These are phyloP conservation scores for Magnolia sinica DNA, from an alignment of 164 flowering plant species.

Conservation along the genomic window DNA sequence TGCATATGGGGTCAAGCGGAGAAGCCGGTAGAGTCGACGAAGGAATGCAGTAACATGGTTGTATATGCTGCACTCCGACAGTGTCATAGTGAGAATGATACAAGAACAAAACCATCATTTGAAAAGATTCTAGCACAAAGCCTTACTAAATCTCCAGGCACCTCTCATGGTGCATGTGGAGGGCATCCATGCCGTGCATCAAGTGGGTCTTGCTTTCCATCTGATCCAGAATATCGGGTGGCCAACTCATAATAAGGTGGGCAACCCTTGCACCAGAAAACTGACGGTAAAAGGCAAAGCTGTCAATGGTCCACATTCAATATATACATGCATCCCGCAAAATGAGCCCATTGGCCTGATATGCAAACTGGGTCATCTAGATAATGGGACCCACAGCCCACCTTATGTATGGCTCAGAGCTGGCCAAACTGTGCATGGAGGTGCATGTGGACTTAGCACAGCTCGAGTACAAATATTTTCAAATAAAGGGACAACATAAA, in stretches of 20 bases:
- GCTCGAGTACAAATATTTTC: no score
- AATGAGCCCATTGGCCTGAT: no score
- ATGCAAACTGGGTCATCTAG: background rate
- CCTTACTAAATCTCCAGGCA: background rate
- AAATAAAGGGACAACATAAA: no score
- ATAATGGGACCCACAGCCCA: background rate
- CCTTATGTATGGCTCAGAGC: background rate
- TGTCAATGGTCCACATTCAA: background rate
- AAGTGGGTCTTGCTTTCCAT: background rate
- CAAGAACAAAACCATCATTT: background rate
- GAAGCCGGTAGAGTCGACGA: constrained; percentile 10
- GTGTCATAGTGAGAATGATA: background rate
- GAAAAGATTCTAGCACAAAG: background rate
- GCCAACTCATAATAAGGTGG: background rate
- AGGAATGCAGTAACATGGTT: constrained; percentile 15
- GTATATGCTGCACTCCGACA: constrained; percentile 17
- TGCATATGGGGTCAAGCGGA: constrained; percentile 3
- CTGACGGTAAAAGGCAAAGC: background rate
- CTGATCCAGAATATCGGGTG: background rate
- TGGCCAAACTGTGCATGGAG: background rate
- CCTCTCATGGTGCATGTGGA: background rate
- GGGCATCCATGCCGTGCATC: background rate
- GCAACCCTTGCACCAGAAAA: background rate
- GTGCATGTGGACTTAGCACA: no score
- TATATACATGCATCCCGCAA: no score